Base-by-base conservation (phyloP, 495 filamentous ascomycete species). In the Pseudoneurospora amorphoporcata region DNA sequence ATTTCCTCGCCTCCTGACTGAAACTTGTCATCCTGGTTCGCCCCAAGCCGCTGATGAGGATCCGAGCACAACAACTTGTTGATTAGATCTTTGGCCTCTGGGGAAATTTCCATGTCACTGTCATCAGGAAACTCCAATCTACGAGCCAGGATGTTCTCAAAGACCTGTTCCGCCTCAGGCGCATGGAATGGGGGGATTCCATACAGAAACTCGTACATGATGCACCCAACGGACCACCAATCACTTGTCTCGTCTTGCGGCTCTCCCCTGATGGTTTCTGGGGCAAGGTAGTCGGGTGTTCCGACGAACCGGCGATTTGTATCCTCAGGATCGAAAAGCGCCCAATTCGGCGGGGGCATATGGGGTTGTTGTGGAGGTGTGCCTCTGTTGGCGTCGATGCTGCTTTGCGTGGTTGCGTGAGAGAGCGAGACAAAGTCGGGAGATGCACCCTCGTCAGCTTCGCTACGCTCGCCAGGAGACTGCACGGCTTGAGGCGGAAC, bases 181-280 rank as follows among this genome's bases (percentile, higher is more conserved):
- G 93, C 95, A 79, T 99, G 94, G 82, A 99, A 99, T 29, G 95
- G 95, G 2, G 95, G 95, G 32, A 82, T 92, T 87, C 70, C 95
- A 92, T 92, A 98, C 23, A 99, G 83, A 73, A 97, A 98, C 76
- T 99, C 95, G 78, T 98, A 99, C 82, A 98, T 84, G 73, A 99
- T 98, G 77, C 95, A 98, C 3, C 95, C 95, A 65, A 99, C 84
- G 8, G 95, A 98, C 95, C 95, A 99, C 95, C 95, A 99, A 87
- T 99, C 95, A 80, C 95, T 98, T 75, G 94, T 94, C 79, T 98
- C 94, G 79, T 99, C 95, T 82, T 98, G 95, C 0, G 94, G 93
- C 73, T 92, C 87, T 69, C 95, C 95, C 77, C 92, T 94, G 79
- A 99, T 97, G 0, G 95, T 99, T 80, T 99, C 95, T 3, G 95